Evolutionary conservation across 1,139 yeast species (phyloP).

Genomic region (Taiozyma sp.): DNA sequence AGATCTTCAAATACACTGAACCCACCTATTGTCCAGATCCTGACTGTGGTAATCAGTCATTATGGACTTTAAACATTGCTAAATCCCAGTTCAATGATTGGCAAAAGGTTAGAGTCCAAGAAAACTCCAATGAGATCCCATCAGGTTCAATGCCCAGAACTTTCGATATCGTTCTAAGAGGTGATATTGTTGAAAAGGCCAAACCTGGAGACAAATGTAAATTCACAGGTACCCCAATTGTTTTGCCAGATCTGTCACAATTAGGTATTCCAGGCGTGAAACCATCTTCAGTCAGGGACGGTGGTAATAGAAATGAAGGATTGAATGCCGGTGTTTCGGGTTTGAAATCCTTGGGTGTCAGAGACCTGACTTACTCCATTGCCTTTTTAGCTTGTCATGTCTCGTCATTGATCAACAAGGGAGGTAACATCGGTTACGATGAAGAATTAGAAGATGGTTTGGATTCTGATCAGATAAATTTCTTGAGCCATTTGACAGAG

Average conservation of each 20-base stretch:
- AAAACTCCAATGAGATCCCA: conserved; percentile 92
- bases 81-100: conserved; percentile 92
- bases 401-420: conserved; percentile 47
- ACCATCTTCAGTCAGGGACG: conserved; percentile 76
- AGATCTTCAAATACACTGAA: conserved; percentile 89
- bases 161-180: conserved; percentile 85
- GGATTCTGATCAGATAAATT: conserved; percentile 70
- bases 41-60: conserved; percentile 80
- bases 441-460: conserved; percentile 38
- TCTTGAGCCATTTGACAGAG: conserved; percentile 73
- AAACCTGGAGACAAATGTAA: conserved; percentile 97
- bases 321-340: conserved; percentile 84
- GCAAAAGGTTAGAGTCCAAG: conserved; percentile 97
- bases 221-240: conserved; percentile 94
- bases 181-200: conserved; percentile 93
- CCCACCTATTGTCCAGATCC: conserved; percentile 91
- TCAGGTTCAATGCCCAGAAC: conserved; percentile 99
- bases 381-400: conserved; percentile 94
- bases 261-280: conserved; percentile 96
- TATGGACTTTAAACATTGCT: conserved; percentile 79
- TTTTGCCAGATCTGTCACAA: conserved; percentile 92
- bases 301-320: conserved; percentile 59
- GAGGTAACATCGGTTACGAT: conserved; percentile 35
- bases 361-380: conserved; percentile 88
- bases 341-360: conserved; percentile 76